These are phyloP conservation scores for Mycothermus thermophilus DNA, from an alignment of 495 filamentous ascomycete genomes.

Conservation along the genomic window DNA sequence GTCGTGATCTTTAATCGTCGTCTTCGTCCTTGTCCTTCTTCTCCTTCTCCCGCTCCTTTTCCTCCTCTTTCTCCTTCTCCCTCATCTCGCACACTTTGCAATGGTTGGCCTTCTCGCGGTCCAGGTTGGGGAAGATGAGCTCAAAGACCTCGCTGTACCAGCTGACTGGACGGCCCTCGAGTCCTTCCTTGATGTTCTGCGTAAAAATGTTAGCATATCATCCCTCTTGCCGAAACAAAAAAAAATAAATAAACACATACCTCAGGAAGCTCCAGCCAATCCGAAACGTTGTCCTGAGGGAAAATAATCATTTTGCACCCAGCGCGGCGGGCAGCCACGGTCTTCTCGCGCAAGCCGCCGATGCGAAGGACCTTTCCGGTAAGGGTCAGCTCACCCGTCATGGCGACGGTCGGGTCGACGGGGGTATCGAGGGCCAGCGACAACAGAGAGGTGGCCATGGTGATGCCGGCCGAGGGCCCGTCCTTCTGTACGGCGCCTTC, in stretches of 20 bases:
- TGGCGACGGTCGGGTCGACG: constrained; percentile 78
- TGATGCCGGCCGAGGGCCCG: constrained; percentile 88
- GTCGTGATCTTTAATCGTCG: no score
- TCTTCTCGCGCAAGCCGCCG: constrained; percentile 93
- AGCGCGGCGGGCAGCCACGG: constrained; percentile 87
- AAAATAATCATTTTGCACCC: constrained; percentile 94
- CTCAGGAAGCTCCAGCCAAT: constrained; percentile 97
- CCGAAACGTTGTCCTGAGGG: constrained; percentile 82
- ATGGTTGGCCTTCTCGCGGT: constrained; percentile 56
- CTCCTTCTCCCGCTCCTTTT: constrained; percentile 29
- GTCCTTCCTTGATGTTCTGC: constrained; percentile 88
- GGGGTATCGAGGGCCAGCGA: constrained; percentile 66
- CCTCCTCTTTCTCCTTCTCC: constrained; percentile 32
- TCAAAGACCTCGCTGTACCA: constrained; percentile 96
- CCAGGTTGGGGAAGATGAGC: constrained; percentile 73
- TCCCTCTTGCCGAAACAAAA: no score
- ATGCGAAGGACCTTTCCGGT: constrained; percentile 96
- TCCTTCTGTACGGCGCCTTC: constrained; percentile 96
- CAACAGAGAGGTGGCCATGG: constrained; percentile 88
- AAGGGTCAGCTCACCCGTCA: constrained; percentile 97
- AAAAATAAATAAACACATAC: no score
- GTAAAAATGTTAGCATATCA: no score
- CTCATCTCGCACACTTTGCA: constrained; percentile 48
- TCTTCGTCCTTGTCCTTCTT: constrained; percentile 17
- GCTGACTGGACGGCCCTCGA: constrained; percentile 74